Evolutionary conservation across 345 rosid species (phyloP), one percentile per base, ranked within the genome.

Genomic region (Syzygium grande): DNA sequence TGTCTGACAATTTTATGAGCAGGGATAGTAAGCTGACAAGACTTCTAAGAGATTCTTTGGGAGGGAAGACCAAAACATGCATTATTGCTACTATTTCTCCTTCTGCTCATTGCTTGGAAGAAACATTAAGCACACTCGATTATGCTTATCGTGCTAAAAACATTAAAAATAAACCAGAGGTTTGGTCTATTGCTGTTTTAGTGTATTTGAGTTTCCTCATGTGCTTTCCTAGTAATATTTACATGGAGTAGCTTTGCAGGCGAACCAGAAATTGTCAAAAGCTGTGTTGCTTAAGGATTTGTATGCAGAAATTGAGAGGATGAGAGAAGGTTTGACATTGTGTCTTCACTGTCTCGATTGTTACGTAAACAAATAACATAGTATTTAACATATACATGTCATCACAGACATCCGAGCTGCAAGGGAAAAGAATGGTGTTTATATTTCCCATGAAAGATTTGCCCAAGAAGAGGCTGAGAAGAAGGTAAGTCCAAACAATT

Each of bases 1-100:
- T 85, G 29, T 63, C 87, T 90, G 43, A 85, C 80, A 17, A 78
- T 58, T 52, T 78, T 46, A 22, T 78, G 25, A 90, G 86, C 93
- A 96, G 99, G 93, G 99, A 97, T 90, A 95, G 99, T 91, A 97
- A 97, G 93, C 92, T 97, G 91, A 97, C 99, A 21, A 97, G 99
- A 92, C 94, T 97, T 63, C 91, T 96, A 90, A 91, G 99, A 84
- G 99, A 97, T 87, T 97, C 98, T 51, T 87, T 97, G 73, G 99
- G 99, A 88, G 99, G 99, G 88, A 97, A 95, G 90, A 97, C 99
- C 85, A 97, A 97, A 89, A 97, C 99, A 61, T 96, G 99, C 90
- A 95, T 97, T 89, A 95, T 96, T 88, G 99, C 99, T 23, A 97
- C 99, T 85, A 93, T 97, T 88, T 97, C 98, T 86, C 97, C 99